A percentile compares a stretch with the other conserved stretches of the same genome.
Evolutionary conservation across 345 rosid species (phyloP).

Genomic region (Camelina hispida): DNA sequence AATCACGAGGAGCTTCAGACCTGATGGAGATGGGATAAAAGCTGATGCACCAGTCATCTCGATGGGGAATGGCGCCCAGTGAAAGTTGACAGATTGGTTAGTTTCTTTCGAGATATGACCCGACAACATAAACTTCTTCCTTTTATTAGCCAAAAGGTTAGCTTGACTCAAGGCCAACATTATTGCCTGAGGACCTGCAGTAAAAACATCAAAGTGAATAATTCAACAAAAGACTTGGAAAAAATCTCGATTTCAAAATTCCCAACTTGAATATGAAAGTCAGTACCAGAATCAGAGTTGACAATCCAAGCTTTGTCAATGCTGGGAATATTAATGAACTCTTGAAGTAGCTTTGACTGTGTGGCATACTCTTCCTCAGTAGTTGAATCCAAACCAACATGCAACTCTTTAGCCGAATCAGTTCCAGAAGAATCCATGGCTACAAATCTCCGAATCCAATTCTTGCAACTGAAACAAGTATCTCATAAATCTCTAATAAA

Average conservation of each 20-base stretch:
- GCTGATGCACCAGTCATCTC: slow-evolving; percentile 78
- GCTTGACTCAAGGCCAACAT: slow-evolving; percentile 85
- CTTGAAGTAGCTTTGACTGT: slow-evolving; percentile 75
- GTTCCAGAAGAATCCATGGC: slow-evolving; percentile 59
- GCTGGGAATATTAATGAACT: slow-evolving; percentile 61
- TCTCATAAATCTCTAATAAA: not conserved
- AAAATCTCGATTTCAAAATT: not conserved
- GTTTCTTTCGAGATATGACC: slow-evolving; percentile 55
- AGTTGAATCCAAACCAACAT: slow-evolving; percentile 55
- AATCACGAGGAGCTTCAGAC: slow-evolving; percentile 75
- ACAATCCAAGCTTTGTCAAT: slow-evolving; percentile 89
- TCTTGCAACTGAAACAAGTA: slow-evolving; percentile 42
- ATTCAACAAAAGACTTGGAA: not conserved
- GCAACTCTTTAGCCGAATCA: slow-evolving; percentile 42
- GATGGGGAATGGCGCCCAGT: slow-evolving; percentile 85
- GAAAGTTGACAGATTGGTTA: slow-evolving; percentile 52
- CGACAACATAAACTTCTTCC: slow-evolving; percentile 62
- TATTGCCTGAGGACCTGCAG: slow-evolving; percentile 66
- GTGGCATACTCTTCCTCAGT: slow-evolving; percentile 70
- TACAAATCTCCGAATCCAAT: slow-evolving; percentile 39
- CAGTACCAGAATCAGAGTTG: slow-evolving; percentile 55
- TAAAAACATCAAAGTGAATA: too few relatives aligned
- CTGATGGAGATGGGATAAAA: slow-evolving; percentile 82
- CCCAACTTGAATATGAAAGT: not conserved
- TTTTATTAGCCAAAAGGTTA: slow-evolving; percentile 79